Conservation (phyloP, 768 basidiomycete species). For the Boletus fagicola region DNA sequence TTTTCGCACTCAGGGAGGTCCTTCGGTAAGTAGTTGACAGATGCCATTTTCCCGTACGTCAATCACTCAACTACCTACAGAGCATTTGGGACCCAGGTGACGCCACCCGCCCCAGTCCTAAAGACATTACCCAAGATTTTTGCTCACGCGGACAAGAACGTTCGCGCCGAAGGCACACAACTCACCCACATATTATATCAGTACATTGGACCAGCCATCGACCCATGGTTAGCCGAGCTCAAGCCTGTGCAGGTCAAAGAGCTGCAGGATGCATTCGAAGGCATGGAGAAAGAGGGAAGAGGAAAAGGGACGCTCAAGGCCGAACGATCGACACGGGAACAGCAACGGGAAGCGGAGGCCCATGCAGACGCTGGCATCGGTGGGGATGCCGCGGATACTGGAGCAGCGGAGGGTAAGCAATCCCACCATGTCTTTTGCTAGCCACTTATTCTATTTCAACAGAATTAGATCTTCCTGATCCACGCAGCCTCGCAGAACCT, state of each 20-base stretch:
- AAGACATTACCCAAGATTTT: conserved; percentile 92
- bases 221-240: conserved; percentile 81
- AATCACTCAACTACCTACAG: conserved; percentile 39
- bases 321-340: conserved; percentile 71
- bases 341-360: conserved; percentile 67
- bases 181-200: conserved; percentile 79
- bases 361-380: conserved; percentile 38
- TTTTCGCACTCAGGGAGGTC: conserved; percentile 78
- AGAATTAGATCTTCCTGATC: conserved; percentile 66
- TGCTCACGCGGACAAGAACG: conserved; percentile 90
- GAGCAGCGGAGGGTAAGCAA: conserved; percentile 50
- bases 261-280: conserved; percentile 85
- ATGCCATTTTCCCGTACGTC: neutral
- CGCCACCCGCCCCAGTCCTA: conserved; percentile 75
- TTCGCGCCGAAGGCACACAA: conserved; percentile 85
- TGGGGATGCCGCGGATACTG: conserved; percentile 41
- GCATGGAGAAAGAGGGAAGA: conserved; percentile 78
- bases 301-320: conserved; percentile 82
- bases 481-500: conserved; percentile 75
- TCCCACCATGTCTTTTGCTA: neutral
- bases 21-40: conserved; percentile 56
- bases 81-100: conserved; percentile 72
- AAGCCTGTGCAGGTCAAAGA: conserved; percentile 98
- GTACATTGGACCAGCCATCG: conserved; percentile 80
- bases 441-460: conserved; percentile 13